Evolutionary conservation across 768 basidiomycete species (phyloP).

Genomic region (Kwoniella sp.): DNA sequence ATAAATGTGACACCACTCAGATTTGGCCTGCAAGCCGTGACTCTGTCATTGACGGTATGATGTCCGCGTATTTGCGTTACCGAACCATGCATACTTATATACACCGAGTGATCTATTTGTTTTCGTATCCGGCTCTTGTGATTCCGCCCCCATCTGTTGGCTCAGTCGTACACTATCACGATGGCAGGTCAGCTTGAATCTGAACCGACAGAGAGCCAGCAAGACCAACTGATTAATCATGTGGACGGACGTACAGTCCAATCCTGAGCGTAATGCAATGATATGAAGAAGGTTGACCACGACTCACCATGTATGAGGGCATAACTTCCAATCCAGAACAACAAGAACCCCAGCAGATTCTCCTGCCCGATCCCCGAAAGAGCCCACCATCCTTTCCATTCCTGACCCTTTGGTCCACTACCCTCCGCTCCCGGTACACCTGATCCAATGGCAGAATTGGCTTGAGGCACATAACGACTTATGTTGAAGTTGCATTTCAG

Average conservation of each 20-base stretch:
- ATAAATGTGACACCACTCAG: no score
- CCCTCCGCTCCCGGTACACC: not conserved
- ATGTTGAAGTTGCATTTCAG: slow-evolving; percentile 69
- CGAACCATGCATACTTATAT: no score
- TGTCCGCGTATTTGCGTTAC: no score
- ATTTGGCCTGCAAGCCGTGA: no score
- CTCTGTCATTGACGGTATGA: no score
- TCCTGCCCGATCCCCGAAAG: slow-evolving; percentile 84
- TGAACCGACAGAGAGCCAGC: no score
- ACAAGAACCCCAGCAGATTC: slow-evolving; percentile 84
- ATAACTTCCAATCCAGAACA: slow-evolving; percentile 92
- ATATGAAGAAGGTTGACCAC: not conserved
- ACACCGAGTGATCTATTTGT: no score
- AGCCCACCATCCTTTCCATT: slow-evolving; percentile 60
- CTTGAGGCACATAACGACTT: slow-evolving; percentile 42
- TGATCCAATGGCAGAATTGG: slow-evolving; percentile 26
- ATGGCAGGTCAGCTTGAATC: not conserved
- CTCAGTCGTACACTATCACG: slow-evolving; percentile 23
- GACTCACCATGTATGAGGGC: slow-evolving; percentile 58
- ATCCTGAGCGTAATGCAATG: no score
- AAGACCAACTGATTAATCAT: not conserved
- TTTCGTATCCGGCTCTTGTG: no score
- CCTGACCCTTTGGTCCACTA: slow-evolving; percentile 60
- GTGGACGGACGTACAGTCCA: no score
- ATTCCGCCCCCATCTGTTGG: not conserved